Conservation (phyloP, 2,329 filamentous ascomycete genomes). For the Aspergillus puulaauensis region DNA sequence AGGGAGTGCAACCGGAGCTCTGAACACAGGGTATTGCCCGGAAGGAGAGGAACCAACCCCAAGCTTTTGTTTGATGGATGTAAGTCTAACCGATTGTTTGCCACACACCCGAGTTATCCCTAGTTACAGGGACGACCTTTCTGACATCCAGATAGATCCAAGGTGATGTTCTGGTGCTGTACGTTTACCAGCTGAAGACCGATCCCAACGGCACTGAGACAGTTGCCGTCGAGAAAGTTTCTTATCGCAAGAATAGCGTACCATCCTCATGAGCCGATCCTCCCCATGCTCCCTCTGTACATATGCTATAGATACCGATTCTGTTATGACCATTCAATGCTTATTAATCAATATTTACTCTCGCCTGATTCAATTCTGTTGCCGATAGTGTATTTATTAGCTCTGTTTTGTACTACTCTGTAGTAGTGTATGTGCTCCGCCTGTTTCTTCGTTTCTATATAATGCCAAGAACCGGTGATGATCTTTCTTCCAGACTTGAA, state of each 20-base stretch:
- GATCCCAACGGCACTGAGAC: constrained; percentile 75
- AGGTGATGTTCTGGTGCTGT: constrained; percentile 91
- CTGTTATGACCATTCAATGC: neutral
- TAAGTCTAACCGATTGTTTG: constrained; percentile 52
- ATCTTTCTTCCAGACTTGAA: neutral
- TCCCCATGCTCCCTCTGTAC: constrained; percentile 27
- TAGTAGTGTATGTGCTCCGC: neutral
- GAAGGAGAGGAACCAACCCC: constrained; percentile 72
- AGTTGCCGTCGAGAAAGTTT: constrained; percentile 82
- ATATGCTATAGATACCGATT: constrained; percentile 26
- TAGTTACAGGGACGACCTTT: neutral
- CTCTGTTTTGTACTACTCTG: neutral
- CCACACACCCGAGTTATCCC: neutral
- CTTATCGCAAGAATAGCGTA: constrained; percentile 74
- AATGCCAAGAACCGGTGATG: neutral
- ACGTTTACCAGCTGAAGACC: constrained; percentile 85
- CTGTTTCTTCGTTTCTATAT: neutral
- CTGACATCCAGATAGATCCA: constrained; percentile 64
- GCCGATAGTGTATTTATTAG: neutral
- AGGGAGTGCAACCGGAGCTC: constrained; percentile 66
- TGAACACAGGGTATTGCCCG: constrained; percentile 60
- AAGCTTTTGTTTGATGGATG: constrained; percentile 97
- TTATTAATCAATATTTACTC: neutral
- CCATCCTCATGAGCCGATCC: constrained; percentile 49
- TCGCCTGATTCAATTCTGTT: neutral